phyloP scores from a whole-genome alignment of 495 filamentous ascomycete genomes.

The Penicillium longicatenatum region DNA sequence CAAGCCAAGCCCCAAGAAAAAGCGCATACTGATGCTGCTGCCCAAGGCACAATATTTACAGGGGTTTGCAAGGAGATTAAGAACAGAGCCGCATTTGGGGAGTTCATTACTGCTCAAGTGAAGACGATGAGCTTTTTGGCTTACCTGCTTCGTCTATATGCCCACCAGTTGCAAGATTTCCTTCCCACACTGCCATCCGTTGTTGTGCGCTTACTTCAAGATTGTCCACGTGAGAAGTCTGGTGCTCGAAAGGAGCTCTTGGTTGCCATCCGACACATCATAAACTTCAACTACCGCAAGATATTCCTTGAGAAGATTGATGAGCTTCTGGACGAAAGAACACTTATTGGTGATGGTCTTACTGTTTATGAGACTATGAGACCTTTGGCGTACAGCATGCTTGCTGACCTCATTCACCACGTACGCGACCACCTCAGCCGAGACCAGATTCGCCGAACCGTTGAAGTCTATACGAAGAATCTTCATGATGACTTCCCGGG shows the following conservation, averaged over 20 bases:
- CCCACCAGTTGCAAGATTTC: constrained; percentile 86
- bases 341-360: constrained; percentile 90
- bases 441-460: constrained; percentile 90
- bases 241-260: constrained; percentile 91
- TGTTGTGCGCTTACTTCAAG: constrained; percentile 86
- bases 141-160: constrained; percentile 87
- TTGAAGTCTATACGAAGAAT: constrained; percentile 96
- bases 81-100: constrained; percentile 91
- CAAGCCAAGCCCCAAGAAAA: constrained; percentile 94
- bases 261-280: constrained; percentile 96
- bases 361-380: constrained; percentile 97
- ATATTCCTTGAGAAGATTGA: constrained; percentile 96
- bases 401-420: constrained; percentile 97
- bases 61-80: constrained; percentile 94
- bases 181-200: constrained; percentile 85
- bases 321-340: constrained; percentile 89
- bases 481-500: constrained; percentile 95
- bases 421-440: constrained; percentile 81
- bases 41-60: constrained; percentile 77
- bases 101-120: constrained; percentile 96
- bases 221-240: constrained; percentile 93
- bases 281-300: constrained; percentile 97
- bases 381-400: constrained; percentile 96
- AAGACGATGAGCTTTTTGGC: constrained; percentile 99
- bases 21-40: constrained; percentile 80